These are phyloP conservation scores for Leucogyrophana mollusca DNA, from an alignment of 768 basidiomycete genomes.

Conservation along the genomic window DNA sequence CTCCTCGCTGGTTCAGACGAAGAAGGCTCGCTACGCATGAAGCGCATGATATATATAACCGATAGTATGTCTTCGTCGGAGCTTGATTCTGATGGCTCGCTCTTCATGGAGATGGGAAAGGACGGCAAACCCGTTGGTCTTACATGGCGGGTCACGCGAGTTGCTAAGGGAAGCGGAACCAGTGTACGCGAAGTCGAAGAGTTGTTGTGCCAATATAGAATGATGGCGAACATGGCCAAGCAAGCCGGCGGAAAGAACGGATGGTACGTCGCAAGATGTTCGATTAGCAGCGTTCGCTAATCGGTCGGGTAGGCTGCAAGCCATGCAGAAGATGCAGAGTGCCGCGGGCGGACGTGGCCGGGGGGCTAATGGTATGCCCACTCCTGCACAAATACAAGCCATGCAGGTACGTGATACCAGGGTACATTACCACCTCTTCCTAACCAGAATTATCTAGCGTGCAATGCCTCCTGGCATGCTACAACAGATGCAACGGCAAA, in stretches of 20 bases:
- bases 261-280: slow-evolving; percentile 50
- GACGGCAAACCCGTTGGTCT: slow-evolving; percentile 83
- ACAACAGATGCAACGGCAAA: slow-evolving; percentile 86
- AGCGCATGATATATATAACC: slow-evolving; percentile 97
- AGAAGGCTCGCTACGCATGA: slow-evolving; percentile 87
- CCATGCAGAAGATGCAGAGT: slow-evolving; percentile 92
- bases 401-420: slow-evolving; percentile 86
- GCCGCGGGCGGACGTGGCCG: slow-evolving; percentile 85
- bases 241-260: slow-evolving; percentile 97
- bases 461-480: slow-evolving; percentile 95
- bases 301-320: slow-evolving; percentile 57
- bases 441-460: slow-evolving; percentile 46
- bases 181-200: slow-evolving; percentile 98
- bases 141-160: slow-evolving; percentile 87
- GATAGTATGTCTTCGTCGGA: slow-evolving; percentile 95
- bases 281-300: slow-evolving; percentile 6
- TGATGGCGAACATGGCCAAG: slow-evolving; percentile 99
- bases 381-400: slow-evolving; percentile 89
- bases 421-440: background rate
- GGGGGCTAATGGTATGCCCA: slow-evolving; percentile 86
- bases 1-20: slow-evolving; percentile 91
- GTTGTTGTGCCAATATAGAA: slow-evolving; percentile 90
- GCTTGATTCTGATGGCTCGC: slow-evolving; percentile 91
- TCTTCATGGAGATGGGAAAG: slow-evolving; percentile 83
- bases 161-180: slow-evolving; percentile 92